Percentiles rank a stretch among this genome's conserved stretches.
phyloP scores from a whole-genome alignment of 192 early-diverging fungal species.

The Gaertneriomyces sp. region DNA sequence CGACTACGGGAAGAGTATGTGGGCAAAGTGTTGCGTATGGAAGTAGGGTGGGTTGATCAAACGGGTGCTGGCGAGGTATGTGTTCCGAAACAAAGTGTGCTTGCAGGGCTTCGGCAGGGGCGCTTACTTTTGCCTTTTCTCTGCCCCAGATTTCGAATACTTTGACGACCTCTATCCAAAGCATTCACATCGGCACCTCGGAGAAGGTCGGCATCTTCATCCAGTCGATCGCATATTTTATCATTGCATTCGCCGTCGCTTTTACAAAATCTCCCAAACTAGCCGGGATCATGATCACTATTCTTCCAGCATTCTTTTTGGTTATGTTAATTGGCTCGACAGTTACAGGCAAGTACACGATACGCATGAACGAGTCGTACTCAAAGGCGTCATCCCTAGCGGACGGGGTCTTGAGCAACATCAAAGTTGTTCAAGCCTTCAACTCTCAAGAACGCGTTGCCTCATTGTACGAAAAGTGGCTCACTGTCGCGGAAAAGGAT shows the following conservation, averaged over 20 bases:
- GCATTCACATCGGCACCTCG: slow-evolving; percentile 26
- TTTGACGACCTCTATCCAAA: slow-evolving; percentile 17
- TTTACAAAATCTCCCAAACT: slow-evolving; percentile 60
- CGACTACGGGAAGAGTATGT: neutral
- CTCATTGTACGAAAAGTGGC: slow-evolving; percentile 36
- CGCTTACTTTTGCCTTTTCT: neutral
- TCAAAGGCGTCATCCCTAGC: slow-evolving; percentile 73
- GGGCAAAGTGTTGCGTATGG: neutral
- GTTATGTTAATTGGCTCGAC: neutral
- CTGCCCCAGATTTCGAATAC: neutral
- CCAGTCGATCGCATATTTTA: slow-evolving; percentile 15
- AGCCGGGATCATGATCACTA: slow-evolving; percentile 65
- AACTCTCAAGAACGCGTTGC: slow-evolving; percentile 1
- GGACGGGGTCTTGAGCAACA: slow-evolving; percentile 67
- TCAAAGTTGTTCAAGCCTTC: slow-evolving; percentile 57
- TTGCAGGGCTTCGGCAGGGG: too few relatives aligned
- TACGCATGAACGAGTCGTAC: slow-evolving; percentile 47
- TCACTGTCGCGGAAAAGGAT: slow-evolving; percentile 62
- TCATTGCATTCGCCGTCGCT: slow-evolving; percentile 6
- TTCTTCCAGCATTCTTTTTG: slow-evolving; percentile 65
- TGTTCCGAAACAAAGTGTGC: neutral
- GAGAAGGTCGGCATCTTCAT: slow-evolving; percentile 29
- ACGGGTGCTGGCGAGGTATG: slow-evolving; percentile 7
- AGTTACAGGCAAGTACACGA: neutral
- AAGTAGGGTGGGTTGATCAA: neutral